Evolutionary conservation across 2,329 filamentous ascomycete species (phyloP).

Genomic region (Cadophora gregata): DNA sequence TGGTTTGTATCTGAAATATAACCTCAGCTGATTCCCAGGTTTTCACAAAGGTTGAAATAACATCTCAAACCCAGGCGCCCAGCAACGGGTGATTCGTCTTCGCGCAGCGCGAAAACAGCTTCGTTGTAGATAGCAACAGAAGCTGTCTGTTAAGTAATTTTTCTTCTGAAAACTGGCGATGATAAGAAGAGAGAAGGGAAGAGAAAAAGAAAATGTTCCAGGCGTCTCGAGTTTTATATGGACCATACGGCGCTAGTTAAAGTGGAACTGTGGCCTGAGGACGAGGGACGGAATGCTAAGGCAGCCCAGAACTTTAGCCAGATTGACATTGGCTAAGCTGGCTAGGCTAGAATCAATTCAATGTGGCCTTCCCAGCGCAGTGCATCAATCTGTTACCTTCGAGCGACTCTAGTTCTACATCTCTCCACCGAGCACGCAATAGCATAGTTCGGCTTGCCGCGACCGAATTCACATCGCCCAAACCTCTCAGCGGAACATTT

Average conservation of each 20-base stretch:
- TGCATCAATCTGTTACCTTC: not conserved
- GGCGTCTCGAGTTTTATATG: not conserved
- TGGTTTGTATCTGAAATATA: slow-evolving; percentile 50
- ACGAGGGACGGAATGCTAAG: not conserved
- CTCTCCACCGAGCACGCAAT: not conserved
- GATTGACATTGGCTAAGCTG: not conserved
- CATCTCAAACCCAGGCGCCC: slow-evolving; percentile 73
- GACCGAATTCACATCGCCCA: not conserved
- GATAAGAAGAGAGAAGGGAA: slow-evolving; percentile 51
- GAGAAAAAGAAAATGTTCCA: slow-evolving; percentile 37
- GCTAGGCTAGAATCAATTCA: not conserved
- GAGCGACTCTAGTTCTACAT: not conserved
- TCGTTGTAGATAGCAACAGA: slow-evolving; percentile 52
- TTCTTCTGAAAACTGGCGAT: slow-evolving; percentile 55
- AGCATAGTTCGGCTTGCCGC: not conserved
- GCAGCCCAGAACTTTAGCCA: not conserved
- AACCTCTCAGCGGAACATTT: not conserved
- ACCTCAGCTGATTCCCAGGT: slow-evolving; percentile 77
- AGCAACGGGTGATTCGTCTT: slow-evolving; percentile 69
- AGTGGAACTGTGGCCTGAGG: not conserved
- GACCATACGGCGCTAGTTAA: not conserved
- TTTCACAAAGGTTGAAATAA: slow-evolving; percentile 67
- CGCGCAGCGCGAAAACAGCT: slow-evolving; percentile 73
- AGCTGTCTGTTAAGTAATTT: slow-evolving; percentile 61
- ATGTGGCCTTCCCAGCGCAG: not conserved